These are phyloP conservation scores for Alloascoidea hylecoeti DNA, from an alignment of 805 yeast genomes.

Conservation along the genomic window DNA sequence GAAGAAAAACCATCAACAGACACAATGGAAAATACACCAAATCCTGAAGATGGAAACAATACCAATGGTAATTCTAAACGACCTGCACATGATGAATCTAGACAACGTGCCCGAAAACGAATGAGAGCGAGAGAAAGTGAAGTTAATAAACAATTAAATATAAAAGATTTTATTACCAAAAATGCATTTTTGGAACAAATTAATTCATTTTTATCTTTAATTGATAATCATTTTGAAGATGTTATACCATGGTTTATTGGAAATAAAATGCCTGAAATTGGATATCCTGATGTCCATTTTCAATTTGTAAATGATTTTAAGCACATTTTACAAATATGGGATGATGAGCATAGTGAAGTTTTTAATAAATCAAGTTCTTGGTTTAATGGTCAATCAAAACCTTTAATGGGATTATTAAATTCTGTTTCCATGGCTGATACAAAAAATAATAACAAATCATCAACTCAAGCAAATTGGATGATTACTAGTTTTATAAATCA, in stretches of 20 bases:
- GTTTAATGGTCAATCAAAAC: slow-evolving; percentile 9
- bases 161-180: slow-evolving; percentile 9
- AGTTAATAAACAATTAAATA: slow-evolving; percentile 6
- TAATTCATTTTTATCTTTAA: slow-evolving; percentile 7
- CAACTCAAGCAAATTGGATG: slow-evolving; percentile 1
- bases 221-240: slow-evolving; percentile 6
- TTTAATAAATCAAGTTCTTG: slow-evolving; percentile 9
- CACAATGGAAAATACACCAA: slow-evolving; percentile 3
- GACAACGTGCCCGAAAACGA: slow-evolving; percentile 9
- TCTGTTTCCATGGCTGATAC: slow-evolving; percentile 15
- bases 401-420: slow-evolving; percentile 15
- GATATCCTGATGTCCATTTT: slow-evolving; percentile 7
- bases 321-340: slow-evolving; percentile 21
- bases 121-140: slow-evolving; percentile 14
- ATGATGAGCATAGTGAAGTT: slow-evolving; percentile 14
- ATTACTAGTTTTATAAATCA: not conserved
- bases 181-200: slow-evolving; percentile 12
- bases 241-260: slow-evolving; percentile 9
- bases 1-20: no score
- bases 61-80: slow-evolving; percentile 4
- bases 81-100: slow-evolving; percentile 22
- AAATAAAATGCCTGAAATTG: slow-evolving; percentile 2
- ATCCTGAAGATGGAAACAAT: not conserved
- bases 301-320: slow-evolving; percentile 16
- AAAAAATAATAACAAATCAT: slow-evolving; percentile 6